Base-by-base conservation (phyloP, 108 stramenopile species). In the Stephanodiscus triporus region DNA sequence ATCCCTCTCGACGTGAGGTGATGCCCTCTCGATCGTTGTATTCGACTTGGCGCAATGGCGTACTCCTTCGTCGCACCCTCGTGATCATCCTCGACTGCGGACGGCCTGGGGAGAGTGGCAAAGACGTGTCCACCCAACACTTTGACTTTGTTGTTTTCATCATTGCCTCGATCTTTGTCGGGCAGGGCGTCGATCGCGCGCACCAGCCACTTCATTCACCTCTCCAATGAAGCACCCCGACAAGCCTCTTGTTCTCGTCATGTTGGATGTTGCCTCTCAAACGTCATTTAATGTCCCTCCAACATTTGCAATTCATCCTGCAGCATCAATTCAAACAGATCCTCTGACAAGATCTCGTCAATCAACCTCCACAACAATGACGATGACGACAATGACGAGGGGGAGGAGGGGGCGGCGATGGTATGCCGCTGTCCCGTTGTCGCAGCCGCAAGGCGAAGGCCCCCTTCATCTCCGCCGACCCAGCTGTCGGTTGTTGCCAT, bases 171-270 rank as follows among this genome's bases (percentile, higher is more conserved):
- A 17, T 63, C 42, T 19, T 37, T 40, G 9, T 24, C 55, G 27
- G 6, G 24, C 2, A 14, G 23, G 2, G n/a, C 68, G 50, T 59
- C 45, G 57, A 70, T 2, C 6, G n/a, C 47, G 43, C 43, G 43
- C 42, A 60, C 54, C 57, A 72, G 57, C 63, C 57, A 59, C 36
- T 63, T 59, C 71, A 72, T 49, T 66, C 68, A 70, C 54, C 61
- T 66, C 30, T 66, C 64, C 72, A 81, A 61, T 3, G 80, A 49
- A 71, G 59, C 29, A 63, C 55, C n/a, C n/a, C 26, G 64, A 55
- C 14, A 77, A 81, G 53, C 19, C 66, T 53, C 11, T 49, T 14
- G 45, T 63, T 71, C 22, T 65, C 45, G n/a, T 81, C 80, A 42
- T 20, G 66, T n/a, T n/a, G 36, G 36, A 36, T 36, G 36, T n/a